Evolutionary conservation across 228 moss, liverwort and hornwort genomes (phyloP).

Genomic region (Sphagnum magellanicum): DNA sequence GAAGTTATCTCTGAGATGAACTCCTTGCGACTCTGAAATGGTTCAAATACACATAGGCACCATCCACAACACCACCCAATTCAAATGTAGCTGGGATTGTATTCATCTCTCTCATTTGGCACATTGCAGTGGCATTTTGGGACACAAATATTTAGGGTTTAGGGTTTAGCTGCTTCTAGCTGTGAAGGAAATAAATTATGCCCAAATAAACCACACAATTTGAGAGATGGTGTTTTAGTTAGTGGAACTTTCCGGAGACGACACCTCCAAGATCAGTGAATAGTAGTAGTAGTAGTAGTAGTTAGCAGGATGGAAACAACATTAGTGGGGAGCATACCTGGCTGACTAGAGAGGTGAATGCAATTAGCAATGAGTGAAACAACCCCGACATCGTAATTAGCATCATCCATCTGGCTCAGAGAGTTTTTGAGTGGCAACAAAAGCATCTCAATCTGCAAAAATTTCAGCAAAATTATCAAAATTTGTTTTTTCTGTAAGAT

Average conservation of each 20-base stretch:
- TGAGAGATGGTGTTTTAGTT: not conserved
- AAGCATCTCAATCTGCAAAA: slow-evolving; percentile 60
- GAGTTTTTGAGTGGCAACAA: slow-evolving; percentile 71
- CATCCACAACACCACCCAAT: no score
- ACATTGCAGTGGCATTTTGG: no score
- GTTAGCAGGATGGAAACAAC: not conserved
- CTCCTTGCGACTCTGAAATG: slow-evolving; percentile 54
- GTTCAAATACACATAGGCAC: no score
- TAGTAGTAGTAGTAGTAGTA: not conserved
- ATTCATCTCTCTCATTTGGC: no score
- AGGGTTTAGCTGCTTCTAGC: no score
- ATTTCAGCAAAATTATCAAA: not conserved
- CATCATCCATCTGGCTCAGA: slow-evolving; percentile 51
- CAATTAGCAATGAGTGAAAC: slow-evolving; percentile 67
- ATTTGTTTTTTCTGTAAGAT: no score
- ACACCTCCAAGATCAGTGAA: not conserved
- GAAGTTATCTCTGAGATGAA: slow-evolving; percentile 56
- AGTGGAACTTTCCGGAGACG: not conserved
- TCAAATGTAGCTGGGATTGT: no score
- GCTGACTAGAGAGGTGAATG: slow-evolving; percentile 63
- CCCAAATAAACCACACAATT: no score
- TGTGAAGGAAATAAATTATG: no score
- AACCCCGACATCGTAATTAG: slow-evolving; percentile 61
- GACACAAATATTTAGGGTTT: no score
- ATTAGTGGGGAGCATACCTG: slow-evolving; percentile 29